Conservation (phyloP, 108 stramenopile species). For the Cyclotella kingstonii region DNA sequence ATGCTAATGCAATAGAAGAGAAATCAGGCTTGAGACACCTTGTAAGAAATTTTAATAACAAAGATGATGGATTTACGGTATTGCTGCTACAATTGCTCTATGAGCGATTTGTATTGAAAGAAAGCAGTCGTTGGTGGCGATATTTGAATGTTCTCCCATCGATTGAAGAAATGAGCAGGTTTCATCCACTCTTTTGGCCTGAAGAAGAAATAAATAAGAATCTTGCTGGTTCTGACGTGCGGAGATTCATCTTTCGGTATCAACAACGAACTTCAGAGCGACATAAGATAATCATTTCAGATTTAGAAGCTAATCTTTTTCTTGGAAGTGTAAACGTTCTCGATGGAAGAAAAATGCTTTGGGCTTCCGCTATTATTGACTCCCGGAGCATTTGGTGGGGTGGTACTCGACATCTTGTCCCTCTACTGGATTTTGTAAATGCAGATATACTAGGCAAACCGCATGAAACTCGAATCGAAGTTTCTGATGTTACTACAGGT, state of each 20-base stretch:
- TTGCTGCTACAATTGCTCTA: conserved; percentile 61
- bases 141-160: conserved; percentile 65
- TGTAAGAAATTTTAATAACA: conserved; percentile 14
- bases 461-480: conserved; percentile 26
- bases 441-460: conserved; percentile 27
- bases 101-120: conserved; percentile 55
- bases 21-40: conserved; percentile 6
- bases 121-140: conserved; percentile 62
- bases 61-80: conserved; percentile 53
- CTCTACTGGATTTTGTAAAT: conserved; percentile 76
- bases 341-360: conserved; percentile 47
- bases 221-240: conserved; percentile 38
- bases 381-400: conserved; percentile 80
- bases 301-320: conserved; percentile 33
- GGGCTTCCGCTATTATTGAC: conserved; percentile 70
- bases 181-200: conserved; percentile 40
- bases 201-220: conserved; percentile 45
- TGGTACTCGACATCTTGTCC: conserved; percentile 69
- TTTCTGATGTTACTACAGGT: not conserved
- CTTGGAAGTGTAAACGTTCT: conserved; percentile 49
- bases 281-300: conserved; percentile 20
- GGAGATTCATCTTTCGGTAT: conserved; percentile 26
- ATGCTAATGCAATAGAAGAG: conserved; percentile 13
- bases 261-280: conserved; percentile 18
- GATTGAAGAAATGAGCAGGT: conserved; percentile 29